A percentile compares a stretch with the other conserved stretches of the same genome.
Conservation (phyloP, 305 asterid genomes). For the Fraxinus paxiana region DNA sequence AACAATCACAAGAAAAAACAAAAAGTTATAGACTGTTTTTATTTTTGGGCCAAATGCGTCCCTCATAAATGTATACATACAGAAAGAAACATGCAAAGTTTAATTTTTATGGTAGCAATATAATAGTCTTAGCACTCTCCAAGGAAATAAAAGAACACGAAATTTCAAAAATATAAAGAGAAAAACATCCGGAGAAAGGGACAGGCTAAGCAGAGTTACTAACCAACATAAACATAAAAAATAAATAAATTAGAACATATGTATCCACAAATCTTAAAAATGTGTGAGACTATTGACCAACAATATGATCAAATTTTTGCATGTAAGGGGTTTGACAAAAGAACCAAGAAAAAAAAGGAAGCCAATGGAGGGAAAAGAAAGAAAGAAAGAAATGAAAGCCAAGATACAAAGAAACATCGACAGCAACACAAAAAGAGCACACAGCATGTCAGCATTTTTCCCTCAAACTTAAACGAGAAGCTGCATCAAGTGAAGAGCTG, state of each 20-base stretch:
- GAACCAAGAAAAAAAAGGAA: not conserved
- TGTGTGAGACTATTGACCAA: conserved; percentile 2
- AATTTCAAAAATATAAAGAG: not conserved
- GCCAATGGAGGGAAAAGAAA: not conserved
- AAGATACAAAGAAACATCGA: not conserved
- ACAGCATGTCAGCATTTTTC: not conserved
- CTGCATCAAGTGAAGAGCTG: not conserved
- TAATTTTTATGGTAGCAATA: not conserved
- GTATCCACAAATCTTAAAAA: not conserved
- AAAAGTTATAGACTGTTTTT: conserved; percentile 18
- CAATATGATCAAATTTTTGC: conserved; percentile 12
- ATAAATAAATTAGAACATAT: not conserved
- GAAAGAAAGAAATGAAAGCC: not conserved
- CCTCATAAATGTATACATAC: not conserved
- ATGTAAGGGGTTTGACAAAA: not conserved
- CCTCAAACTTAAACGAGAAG: conserved; percentile 13
- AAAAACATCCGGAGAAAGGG: not conserved
- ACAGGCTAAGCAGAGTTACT: not conserved
- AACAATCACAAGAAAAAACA: conserved; percentile 26
- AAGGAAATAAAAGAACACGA: not conserved
- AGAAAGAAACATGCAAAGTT: not conserved
- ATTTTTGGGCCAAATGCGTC: not conserved
- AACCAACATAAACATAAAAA: not conserved
- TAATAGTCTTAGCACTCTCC: not conserved
- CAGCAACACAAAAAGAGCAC: not conserved